These are phyloP conservation scores for Aspergillus piperis DNA, from an alignment of 2,329 filamentous ascomycete genomes.

Conservation along the genomic window DNA sequence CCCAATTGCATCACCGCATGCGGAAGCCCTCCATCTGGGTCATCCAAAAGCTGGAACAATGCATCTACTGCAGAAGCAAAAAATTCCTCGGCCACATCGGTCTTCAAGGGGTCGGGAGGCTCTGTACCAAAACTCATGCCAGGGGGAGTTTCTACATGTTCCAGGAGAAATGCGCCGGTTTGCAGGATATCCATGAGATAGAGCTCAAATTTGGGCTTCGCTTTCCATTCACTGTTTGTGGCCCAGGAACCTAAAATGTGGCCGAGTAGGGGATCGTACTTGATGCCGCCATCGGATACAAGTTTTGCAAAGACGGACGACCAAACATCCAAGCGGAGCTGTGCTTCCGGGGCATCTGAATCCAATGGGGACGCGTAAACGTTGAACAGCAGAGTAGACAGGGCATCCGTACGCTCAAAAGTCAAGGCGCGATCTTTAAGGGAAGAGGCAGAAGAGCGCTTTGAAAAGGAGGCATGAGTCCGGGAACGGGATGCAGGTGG, in stretches of 20 bases:
- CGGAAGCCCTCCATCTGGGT: conserved; percentile 84
- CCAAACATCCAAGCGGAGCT: conserved; percentile 80
- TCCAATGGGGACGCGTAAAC: conserved; percentile 85
- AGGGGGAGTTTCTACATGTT: conserved; percentile 77
- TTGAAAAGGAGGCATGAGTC: conserved; percentile 50
- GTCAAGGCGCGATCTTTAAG: conserved; percentile 79
- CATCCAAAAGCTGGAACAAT: conserved; percentile 83
- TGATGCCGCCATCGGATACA: conserved; percentile 73
- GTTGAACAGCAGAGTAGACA: conserved; percentile 82
- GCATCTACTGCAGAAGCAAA: conserved; percentile 79
- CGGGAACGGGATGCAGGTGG: conserved; percentile 62
- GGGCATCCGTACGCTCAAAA: conserved; percentile 83
- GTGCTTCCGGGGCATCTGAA: conserved; percentile 78
- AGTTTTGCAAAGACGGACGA: conserved; percentile 81
- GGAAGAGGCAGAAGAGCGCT: conserved; percentile 49
- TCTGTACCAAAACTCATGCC: conserved; percentile 71
- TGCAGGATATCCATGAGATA: conserved; percentile 94
- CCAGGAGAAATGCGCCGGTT: conserved; percentile 86
- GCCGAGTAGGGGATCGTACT: conserved; percentile 77
- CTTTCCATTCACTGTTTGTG: conserved; percentile 83
- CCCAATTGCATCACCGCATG: conserved; percentile 81
- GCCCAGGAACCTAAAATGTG: conserved; percentile 87
- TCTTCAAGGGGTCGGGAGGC: conserved; percentile 68
- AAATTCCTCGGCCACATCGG: conserved; percentile 81
- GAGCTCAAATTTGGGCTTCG: conserved; percentile 84